Evolutionary conservation across 2,329 filamentous ascomycete species (phyloP).

Genomic region (Colletotrichum brevisporum): DNA sequence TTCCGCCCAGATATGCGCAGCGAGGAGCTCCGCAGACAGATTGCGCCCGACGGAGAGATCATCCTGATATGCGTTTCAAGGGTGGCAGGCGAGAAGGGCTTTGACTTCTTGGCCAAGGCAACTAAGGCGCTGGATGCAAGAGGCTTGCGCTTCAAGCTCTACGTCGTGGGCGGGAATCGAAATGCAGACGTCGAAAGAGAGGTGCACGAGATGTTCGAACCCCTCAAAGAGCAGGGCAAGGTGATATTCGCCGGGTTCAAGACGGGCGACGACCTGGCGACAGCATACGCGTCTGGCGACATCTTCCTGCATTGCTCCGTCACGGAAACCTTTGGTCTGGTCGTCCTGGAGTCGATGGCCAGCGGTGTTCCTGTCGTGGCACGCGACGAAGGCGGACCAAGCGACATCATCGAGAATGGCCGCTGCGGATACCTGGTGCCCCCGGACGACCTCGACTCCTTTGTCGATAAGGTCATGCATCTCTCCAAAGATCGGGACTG

Average conservation of each 20-base stretch:
- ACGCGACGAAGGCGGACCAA: slow-evolving; percentile 78
- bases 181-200: slow-evolving; percentile 74
- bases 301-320: slow-evolving; percentile 80
- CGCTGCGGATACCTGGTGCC: slow-evolving; percentile 73
- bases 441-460: slow-evolving; percentile 70
- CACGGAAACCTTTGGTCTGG: slow-evolving; percentile 80
- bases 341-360: slow-evolving; percentile 80
- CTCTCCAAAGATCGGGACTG: slow-evolving; percentile 62
- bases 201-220: slow-evolving; percentile 71
- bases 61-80: slow-evolving; percentile 77
- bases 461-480: slow-evolving; percentile 66
- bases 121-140: slow-evolving; percentile 67
- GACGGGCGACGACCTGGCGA: slow-evolving; percentile 72
- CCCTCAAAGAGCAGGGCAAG: slow-evolving; percentile 61
- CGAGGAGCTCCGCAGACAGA: slow-evolving; percentile 63
- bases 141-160: slow-evolving; percentile 72
- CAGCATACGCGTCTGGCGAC: slow-evolving; percentile 77
- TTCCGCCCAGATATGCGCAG: slow-evolving; percentile 71
- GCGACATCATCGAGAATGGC: slow-evolving; percentile 74
- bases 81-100: slow-evolving; percentile 79
- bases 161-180: slow-evolving; percentile 78
- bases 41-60: slow-evolving; percentile 74
- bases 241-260: slow-evolving; percentile 78
- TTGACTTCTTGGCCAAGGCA: slow-evolving; percentile 74
- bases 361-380: slow-evolving; percentile 79